Evolutionary conservation across 1,139 yeast species (phyloP), one percentile per base, ranked within the genome.

Genomic region (Sugiyamaella paludigena): DNA sequence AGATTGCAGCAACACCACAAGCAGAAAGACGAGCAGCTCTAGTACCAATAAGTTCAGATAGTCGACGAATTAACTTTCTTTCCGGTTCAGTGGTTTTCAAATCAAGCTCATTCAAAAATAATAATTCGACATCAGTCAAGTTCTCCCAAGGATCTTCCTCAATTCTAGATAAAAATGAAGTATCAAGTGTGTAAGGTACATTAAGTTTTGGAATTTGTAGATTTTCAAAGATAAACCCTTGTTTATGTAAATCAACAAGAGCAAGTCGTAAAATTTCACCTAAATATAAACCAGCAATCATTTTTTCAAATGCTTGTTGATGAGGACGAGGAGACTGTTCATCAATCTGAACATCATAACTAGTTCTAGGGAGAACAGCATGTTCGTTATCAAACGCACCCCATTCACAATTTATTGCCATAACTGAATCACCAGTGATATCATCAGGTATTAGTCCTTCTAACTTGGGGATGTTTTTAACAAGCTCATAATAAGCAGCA

Each of bases 361-460:
- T 83, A 57, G 96, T 91, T 74, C 97, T 81, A 67, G 98, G 98
- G 61, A 92, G 79, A 11, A 69, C 58, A 35, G 54, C 57, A 65
- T 85, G 95, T 70, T 88, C 96, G 66, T 88, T 91, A 71, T 92
- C 98, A 66, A 92, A 92, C 7, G 98, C 92, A 63, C 98, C 98
- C 73, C 92, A 92, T 74, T 92, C 98, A 76, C 98, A 91, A 76
- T 92, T 92, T 70, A 92, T 91, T 48, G 96, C 97, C 95, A 92
- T 91, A 56, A 83, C 82, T 31, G 87, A 78, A 39, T 79, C 79
- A 11, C 68, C 70, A 39, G 76, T 67, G 58, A 89, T 78, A 63
- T 88, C 96, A 24, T 70, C 74, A 30, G 81, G 77, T 51, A 84
- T 68, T 60, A 71, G 74, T 50, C 95, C 96, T 62, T 81, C 81